Base-by-base conservation (phyloP, 106 monocot genomes). In the Apostasia ramifera region DNA sequence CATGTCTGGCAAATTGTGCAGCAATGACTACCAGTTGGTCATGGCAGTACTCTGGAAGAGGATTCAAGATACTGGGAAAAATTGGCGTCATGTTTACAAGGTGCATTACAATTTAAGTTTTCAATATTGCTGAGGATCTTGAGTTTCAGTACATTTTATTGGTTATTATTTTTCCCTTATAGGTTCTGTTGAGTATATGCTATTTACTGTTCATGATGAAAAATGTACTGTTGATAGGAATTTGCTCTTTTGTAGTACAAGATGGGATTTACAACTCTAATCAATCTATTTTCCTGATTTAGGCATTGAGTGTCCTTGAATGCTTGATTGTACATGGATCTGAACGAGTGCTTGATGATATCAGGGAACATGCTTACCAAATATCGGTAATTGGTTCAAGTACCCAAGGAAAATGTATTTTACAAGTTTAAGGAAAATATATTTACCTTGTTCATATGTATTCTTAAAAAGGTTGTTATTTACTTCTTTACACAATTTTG, bases 11-110 rank as follows among this genome's bases (percentile, higher is more conserved):
- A 55, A 43, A 13, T 83, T 40, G 14, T 86, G 80, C 92, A 95
- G 92, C 72, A 78, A 89, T 72, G 88, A 95, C 55, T 92, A 86
- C 70, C 91, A 83, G 76, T 70, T 89, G 62, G 84, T 92, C 63
- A 95, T 95, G 95, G 66, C 76, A 43, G 80, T 95, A 57, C 82
- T 92, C 44, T 95, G 91, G 95, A 95, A 83, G 82, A 86, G 95
- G 84, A 84, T 92, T 59, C 92, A 81, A 65, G 92, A 92, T 58
- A 95, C 84, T 59, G 92, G 89, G 10, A 95, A 95, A 86, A 95
- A 95, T 62, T 95, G 95, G 95, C 86, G 95, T 40, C 95, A 95
- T 71, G 95, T 95, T 68, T 95, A 86, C 70, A 95, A 92, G 95
- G 95, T 94, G 75, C 47, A 63, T 40, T 2, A 64, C 49, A 10